Percentiles rank a stretch among this genome's conserved stretches.
Conservation (phyloP, 1,284 basidiomycete genomes). For the Mycosarcoma maydis region DNA sequence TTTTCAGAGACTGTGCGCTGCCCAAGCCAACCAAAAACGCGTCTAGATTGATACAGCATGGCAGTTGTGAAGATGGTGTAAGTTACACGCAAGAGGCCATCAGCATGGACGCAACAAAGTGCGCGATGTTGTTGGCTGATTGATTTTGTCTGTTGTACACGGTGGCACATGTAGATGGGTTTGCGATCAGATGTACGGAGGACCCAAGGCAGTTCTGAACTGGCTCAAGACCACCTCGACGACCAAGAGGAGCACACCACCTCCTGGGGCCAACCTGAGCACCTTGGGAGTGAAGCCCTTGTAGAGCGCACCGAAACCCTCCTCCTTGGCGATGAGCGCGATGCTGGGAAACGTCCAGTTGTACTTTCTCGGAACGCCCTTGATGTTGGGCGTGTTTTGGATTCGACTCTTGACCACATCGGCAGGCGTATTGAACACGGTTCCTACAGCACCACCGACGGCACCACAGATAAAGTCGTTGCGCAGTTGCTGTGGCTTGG, state of each 20-base stretch:
- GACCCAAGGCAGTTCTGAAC: slow-evolving; percentile 53
- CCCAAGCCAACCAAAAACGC: too few species aligned
- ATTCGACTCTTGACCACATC: slow-evolving; percentile 96
- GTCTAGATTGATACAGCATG: too few species aligned
- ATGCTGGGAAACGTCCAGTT: slow-evolving; percentile 81
- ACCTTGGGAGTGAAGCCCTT: slow-evolving; percentile 80
- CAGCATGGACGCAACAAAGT: too few species aligned
- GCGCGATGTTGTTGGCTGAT: too few species aligned
- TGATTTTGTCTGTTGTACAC: too few species aligned
- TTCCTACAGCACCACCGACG: slow-evolving; percentile 88
- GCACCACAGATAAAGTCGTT: slow-evolving; percentile 94
- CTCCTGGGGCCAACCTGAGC: slow-evolving; percentile 87
- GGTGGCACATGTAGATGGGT: too few species aligned
- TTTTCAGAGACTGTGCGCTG: too few species aligned
- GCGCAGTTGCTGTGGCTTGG: slow-evolving; percentile 75
- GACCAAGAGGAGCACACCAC: slow-evolving; percentile 85
- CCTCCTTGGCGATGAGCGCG: slow-evolving; percentile 84
- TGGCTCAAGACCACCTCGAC: slow-evolving; percentile 61
- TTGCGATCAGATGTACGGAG: slow-evolving; percentile 57
- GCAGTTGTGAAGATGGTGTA: too few species aligned
- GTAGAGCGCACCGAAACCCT: slow-evolving; percentile 88
- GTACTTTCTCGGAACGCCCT: slow-evolving; percentile 75
- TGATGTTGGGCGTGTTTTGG: slow-evolving; percentile 73
- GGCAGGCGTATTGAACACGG: slow-evolving; percentile 79
- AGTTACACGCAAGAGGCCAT: too few species aligned